phyloP scores from a whole-genome alignment of 2,329 filamentous ascomycete species.

The Apiospora koreana region DNA sequence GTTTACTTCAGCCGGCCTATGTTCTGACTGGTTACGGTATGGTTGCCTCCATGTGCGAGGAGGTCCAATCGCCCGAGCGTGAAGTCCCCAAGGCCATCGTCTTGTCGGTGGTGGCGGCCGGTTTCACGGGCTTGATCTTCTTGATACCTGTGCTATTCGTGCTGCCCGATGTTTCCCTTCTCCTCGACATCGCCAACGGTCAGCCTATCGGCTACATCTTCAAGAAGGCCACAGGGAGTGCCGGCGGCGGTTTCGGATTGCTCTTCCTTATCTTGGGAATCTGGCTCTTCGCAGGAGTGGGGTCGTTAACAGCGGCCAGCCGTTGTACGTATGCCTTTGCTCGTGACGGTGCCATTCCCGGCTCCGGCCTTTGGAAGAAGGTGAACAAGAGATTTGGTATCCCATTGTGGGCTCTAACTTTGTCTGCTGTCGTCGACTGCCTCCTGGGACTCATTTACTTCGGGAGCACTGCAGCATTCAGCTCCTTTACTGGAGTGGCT shows the following conservation, averaged over 20 bases:
- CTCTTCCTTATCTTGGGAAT: conserved; percentile 77
- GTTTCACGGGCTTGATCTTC: conserved; percentile 66
- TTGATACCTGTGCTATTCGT: conserved; percentile 76
- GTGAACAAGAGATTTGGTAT: conserved; percentile 69
- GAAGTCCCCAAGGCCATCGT: conserved; percentile 74
- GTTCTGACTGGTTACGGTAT: conserved; percentile 68
- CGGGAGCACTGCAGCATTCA: conserved; percentile 75
- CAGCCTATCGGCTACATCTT: conserved; percentile 78
- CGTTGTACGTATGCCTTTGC: conserved; percentile 78
- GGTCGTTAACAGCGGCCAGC: conserved; percentile 72
- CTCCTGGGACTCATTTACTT: conserved; percentile 79
- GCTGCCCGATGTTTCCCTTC: conserved; percentile 64
- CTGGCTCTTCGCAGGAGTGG: conserved; percentile 74
- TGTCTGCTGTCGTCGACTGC: conserved; percentile 69
- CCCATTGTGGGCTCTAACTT: conserved; percentile 67
- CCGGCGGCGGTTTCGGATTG: conserved; percentile 72
- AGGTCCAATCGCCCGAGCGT: conserved; percentile 67
- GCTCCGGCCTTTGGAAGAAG: conserved; percentile 64
- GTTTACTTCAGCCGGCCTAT: conserved; percentile 66
- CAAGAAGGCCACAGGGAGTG: conserved; percentile 72
- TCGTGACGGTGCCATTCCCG: conserved; percentile 73
- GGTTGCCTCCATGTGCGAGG: conserved; percentile 73
- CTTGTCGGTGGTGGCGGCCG: conserved; percentile 54
- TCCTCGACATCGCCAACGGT: conserved; percentile 67
- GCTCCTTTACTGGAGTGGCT: conserved; percentile 77